Evolutionary conservation across 192 early-diverging fungal species (phyloP), one percentile per base, ranked within the genome.

Genomic region (Gamsiella multidivaricata): DNA sequence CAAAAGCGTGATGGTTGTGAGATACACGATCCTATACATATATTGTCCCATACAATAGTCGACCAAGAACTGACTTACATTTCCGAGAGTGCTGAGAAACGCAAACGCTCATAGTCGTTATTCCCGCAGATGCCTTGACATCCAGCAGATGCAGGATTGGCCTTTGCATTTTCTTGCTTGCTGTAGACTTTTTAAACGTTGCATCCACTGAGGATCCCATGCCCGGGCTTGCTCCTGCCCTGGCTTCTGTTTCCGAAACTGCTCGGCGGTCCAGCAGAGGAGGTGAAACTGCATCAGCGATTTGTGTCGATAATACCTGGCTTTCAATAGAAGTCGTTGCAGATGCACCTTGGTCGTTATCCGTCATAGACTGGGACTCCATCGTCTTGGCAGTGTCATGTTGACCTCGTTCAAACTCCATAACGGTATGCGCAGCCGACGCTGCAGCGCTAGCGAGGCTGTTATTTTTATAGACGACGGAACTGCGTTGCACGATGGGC

Each of bases 101-200:
- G 36, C 60, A 78, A 23, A 78, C 74, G 34, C 36, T 69, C 65
- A 68, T 69, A 6, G 74, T 12, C 6, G 65, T 59, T 15, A 54
- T 69, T 9, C 65, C 54, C 2, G 74, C 59, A n/a, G 66, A 69
- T 3, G 65, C 61, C 14, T 78, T 78, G 47, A 78, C 65, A 58
- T 78, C 74, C 49, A 78, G 31, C 3, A 66, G 74, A 37, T 54
- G 74, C 47, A 78, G 33, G 41, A 78, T 63, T 1, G 74, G 66
- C 29, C 66, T 43, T 7, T 59, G 58, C 23, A 29, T 47, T 0
- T 23, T 42, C 17, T 18, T 18, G n/a, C n/a, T 45, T 7, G 26
- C 33, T 2, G 52, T 26, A n/a, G 12, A 17, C 3, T 31, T 46
- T 43, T 54, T 23, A 0, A 28, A 18, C 22, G 22, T 43, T 26